Conservation (phyloP, 2,329 filamentous ascomycete genomes). For the Plectosphaerella plurivora region DNA sequence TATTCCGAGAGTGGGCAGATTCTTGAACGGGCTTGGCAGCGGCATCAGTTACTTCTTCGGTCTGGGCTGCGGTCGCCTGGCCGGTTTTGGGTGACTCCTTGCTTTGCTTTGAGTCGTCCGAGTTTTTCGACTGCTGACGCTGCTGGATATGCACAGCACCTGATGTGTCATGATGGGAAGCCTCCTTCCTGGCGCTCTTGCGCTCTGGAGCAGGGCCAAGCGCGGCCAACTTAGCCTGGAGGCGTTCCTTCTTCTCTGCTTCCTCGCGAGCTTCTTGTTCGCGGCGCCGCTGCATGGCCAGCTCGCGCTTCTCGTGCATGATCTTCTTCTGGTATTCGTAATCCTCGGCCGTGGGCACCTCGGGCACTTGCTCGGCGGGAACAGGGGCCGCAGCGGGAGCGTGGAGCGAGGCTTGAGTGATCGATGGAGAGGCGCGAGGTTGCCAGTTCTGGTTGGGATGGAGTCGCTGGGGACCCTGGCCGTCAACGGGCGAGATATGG, state of each 20-base stretch:
- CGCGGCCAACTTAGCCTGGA: constrained; percentile 67
- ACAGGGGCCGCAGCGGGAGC: constrained; percentile 23
- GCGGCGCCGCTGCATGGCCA: constrained; percentile 62
- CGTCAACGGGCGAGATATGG: constrained; percentile 23
- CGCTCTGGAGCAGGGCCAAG: constrained; percentile 62
- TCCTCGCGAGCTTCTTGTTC: constrained; percentile 70
- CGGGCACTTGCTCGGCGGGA: constrained; percentile 17
- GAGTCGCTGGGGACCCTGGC: constrained; percentile 22
- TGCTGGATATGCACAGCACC: constrained; percentile 20
- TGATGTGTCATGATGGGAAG: constrained; percentile 34
- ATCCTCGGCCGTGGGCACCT: constrained; percentile 36
- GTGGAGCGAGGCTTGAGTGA: constrained; percentile 34
- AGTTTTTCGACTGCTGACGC: constrained; percentile 8
- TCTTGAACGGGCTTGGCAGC: neutral
- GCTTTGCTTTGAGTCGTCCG: constrained; percentile 5
- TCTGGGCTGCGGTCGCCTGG: neutral
- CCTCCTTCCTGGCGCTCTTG: constrained; percentile 51
- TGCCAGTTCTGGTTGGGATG: constrained; percentile 11
- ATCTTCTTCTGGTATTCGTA: constrained; percentile 63
- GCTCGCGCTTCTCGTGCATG: constrained; percentile 67
- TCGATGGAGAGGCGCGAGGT: constrained; percentile 37
- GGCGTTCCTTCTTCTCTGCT: constrained; percentile 65
- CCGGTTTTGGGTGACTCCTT: neutral
- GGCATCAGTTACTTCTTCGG: neutral
- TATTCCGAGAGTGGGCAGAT: neutral